These are phyloP conservation scores for Pisolithus tinctorius DNA, from an alignment of 768 basidiomycete genomes.

Conservation along the genomic window DNA sequence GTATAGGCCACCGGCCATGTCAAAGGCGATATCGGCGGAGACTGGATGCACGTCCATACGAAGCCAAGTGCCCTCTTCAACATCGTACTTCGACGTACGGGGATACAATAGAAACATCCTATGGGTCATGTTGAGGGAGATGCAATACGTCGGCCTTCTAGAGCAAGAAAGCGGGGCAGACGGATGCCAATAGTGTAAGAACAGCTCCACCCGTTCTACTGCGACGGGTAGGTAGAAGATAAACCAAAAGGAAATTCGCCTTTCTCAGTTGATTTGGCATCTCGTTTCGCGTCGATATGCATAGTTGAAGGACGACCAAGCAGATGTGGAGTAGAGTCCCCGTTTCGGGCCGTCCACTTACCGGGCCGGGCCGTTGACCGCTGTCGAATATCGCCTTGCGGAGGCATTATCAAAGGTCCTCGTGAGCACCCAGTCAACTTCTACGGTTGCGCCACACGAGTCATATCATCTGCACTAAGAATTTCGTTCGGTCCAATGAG, in stretches of 20 bases:
- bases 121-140: constrained; percentile 43
- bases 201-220: constrained; percentile 1
- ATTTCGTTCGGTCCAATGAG: too few species aligned
- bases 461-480: too few species aligned
- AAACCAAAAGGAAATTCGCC: constrained; percentile 13
- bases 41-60: constrained; percentile 66
- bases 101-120: constrained; percentile 76
- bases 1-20: constrained; percentile 70
- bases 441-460: too few species aligned
- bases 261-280: constrained; percentile 5
- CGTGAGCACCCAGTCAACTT: too few species aligned
- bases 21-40: constrained; percentile 66
- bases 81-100: constrained; percentile 61
- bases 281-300: neutral
- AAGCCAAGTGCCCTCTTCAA: constrained; percentile 70
- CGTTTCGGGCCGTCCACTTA: too few species aligned
- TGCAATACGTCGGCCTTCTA: constrained; percentile 51
- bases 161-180: constrained; percentile 17
- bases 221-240: neutral
- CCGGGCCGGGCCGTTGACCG: neutral
- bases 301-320: neutral
- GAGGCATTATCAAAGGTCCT: too few species aligned
- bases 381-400: neutral
- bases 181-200: constrained; percentile 15
- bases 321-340: neutral